phyloP scores from a whole-genome alignment of 768 basidiomycete genomes.

The Paxillus involutus region DNA sequence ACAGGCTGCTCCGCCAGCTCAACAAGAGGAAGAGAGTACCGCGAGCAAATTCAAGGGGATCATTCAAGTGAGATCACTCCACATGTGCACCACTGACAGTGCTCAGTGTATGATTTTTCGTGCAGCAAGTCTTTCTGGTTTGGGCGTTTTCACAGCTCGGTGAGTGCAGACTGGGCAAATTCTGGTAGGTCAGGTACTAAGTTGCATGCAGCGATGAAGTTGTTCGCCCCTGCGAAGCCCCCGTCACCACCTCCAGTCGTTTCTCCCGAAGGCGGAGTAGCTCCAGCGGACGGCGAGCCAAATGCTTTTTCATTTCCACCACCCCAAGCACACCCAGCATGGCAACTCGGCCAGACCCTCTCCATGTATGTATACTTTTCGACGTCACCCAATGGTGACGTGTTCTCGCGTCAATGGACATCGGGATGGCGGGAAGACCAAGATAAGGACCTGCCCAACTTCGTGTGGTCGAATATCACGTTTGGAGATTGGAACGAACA shows the following conservation, averaged over 20 bases:
- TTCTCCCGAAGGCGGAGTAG: constrained; percentile 20
- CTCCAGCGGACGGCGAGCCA: constrained; percentile 24
- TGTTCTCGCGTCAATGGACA: constrained; percentile 58
- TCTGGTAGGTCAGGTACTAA: background rate
- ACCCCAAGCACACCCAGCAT: constrained; percentile 51
- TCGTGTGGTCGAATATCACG: constrained; percentile 76
- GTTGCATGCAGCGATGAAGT: constrained; percentile 41
- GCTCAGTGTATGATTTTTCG: constrained; percentile 4
- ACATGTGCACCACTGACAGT: constrained; percentile 2
- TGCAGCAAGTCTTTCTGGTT: constrained; percentile 67
- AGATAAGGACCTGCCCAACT: constrained; percentile 57
- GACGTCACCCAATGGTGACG: constrained; percentile 59
- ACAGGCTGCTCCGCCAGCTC: constrained; percentile 17
- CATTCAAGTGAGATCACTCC: constrained; percentile 39
- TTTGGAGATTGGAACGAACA: constrained; percentile 76
- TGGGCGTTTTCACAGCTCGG: constrained; percentile 69
- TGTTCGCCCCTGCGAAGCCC: constrained; percentile 37
- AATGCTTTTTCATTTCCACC: constrained; percentile 58
- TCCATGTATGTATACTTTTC: constrained; percentile 77
- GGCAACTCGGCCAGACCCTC: constrained; percentile 59
- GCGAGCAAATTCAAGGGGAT: constrained; percentile 36
- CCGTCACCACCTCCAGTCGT: constrained; percentile 28
- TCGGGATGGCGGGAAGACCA: constrained; percentile 46
- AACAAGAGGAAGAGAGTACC: constrained; percentile 34
- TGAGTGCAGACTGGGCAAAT: constrained; percentile 28